Evolutionary conservation across 2,329 filamentous ascomycete species (phyloP), one percentile per base, ranked within the genome.

Genomic region (Scopulariopsis brevicaulis): DNA sequence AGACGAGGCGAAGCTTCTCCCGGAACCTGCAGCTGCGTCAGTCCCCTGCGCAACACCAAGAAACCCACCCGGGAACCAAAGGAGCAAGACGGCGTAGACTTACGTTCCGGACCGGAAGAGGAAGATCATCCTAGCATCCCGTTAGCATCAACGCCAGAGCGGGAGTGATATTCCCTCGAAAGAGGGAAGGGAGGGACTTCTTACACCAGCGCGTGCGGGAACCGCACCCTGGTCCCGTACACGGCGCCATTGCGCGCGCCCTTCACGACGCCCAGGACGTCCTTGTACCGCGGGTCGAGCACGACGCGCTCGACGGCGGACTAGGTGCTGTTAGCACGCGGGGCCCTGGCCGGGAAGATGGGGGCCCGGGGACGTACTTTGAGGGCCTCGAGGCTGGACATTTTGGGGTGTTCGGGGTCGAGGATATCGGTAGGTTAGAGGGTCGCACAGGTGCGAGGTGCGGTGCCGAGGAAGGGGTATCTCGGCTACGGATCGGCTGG

Each of bases 181-280:
- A 22, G 24, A 40, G 14, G 5, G 14, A 4, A 34, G 28, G 11
- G 20, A 12, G 56, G 55, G 24, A 53, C 32, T 24, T 62, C 76
- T 62, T 73, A 80, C 77, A 99, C 94, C 64, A 99, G 81, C 61
- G 94, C 94, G 76, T 99, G 94, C 63, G 94, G 94, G 76, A 99
- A 97, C 63, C 94, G 92, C 72, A 99, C 90, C 82, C 97, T 97
- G 66, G 89, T 85, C 61, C 94, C 94, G 74, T 99, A 99, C 62
- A 99, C 90, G 63, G 92, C 86, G 71, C 94, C 94, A 84, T 97
- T 99, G 74, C 94, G 90, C 64, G 94, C 88, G 66, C 85, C 90
- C 81, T 99, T 99, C 71, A 96, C 71, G 64, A 99, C 79, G 59
- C 89, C 84, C 61, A 99, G 82, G 58, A 91, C 71, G 66, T 94